Base-by-base conservation (phyloP, 108 stramenopile genomes). In the Mediolabrus comicus region DNA sequence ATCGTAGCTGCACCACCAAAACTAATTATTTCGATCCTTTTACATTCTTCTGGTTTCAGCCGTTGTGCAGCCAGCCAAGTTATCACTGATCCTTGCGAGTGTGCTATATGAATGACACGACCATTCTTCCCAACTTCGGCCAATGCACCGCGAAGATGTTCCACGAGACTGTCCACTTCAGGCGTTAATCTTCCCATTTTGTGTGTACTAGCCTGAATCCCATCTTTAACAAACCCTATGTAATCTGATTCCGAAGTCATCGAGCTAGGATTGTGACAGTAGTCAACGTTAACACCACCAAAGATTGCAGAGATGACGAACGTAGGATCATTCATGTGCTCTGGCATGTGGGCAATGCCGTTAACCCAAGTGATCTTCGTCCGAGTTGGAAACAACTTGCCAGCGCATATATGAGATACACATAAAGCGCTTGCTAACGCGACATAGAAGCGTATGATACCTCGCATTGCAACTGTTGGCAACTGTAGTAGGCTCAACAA, bases 61-160 rank as follows among this genome's bases (percentile, higher is more conserved):
- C 85, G 81, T 62, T 84, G 77, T 10, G 83, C 78, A 11, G 94
- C 94, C 33, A 95, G 67, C 35, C 73, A 83, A 16, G 95, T 95
- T 8, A 95, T 85, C 10, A 95, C 77, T 11, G 89, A 91, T 24
- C 95, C 95, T 62, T 95, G 95, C 3, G 89, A 90, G 75, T 95
- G 95, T 8, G 91, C 91, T 63, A 95, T 90, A 69, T 93, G 95
- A 3, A 95, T 75, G 8, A 95, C 90, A 14, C 69, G 74, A 0
- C 92, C 95, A 8, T 65, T 69, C 55, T 83, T 87, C 33, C 88
- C 88, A 2, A 91, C 86, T 39, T 71, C 49, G 2, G 62, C 65
- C 31, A 91, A 49, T n/a, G 89, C 87, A 31, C 65, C 76, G n/a
- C 76, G 75, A 38, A 95, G 71, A 68, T 95, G 92, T 32, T 74